Evolutionary conservation across 352 stramenopile genomes (phyloP).

Genomic region (Phytophthora uliginosa): DNA sequence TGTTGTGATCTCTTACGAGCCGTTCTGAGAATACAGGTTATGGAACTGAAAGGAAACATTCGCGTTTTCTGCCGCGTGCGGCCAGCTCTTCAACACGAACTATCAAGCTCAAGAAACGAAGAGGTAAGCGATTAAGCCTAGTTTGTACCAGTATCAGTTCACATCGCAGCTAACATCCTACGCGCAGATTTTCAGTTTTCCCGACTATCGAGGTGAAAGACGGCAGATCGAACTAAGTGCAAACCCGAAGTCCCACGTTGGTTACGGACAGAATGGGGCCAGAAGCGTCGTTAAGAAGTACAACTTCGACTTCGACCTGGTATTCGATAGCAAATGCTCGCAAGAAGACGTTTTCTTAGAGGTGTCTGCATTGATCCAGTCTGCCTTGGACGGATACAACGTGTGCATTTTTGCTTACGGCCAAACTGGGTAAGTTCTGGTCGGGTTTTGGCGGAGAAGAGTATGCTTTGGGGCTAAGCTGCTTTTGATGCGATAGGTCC

Average conservation of each 20-base stretch:
- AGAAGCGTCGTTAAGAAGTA: constrained; percentile 85
- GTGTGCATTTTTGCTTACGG: constrained; percentile 97
- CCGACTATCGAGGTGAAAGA: constrained; percentile 72
- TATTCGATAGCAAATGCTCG: constrained; percentile 94
- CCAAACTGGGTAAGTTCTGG: constrained; percentile 71
- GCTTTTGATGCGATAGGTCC: constrained; percentile 46
- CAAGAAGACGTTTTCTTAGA: constrained; percentile 99
- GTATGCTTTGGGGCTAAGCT: not conserved
- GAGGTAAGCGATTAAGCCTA: constrained; percentile 38
- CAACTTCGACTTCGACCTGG: constrained; percentile 98
- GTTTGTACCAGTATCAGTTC: not conserved
- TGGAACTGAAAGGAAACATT: constrained; percentile 98
- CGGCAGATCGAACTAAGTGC: constrained; percentile 81
- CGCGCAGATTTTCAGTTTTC: constrained; percentile 77
- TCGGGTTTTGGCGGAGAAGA: not conserved
- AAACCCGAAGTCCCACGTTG: constrained; percentile 70
- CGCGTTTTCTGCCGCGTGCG: constrained; percentile 96
- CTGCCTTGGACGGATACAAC: constrained; percentile 96
- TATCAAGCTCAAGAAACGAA: constrained; percentile 43
- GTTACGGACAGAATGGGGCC: constrained; percentile 71
- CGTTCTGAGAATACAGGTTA: constrained; percentile 67
- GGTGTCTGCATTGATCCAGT: constrained; percentile 95
- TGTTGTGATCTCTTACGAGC: not conserved
- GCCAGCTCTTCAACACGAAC: constrained; percentile 86
- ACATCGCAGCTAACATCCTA: not conserved